These are phyloP conservation scores for Helianthus tuberosus DNA, from an alignment of 129 eudicot species.

Conservation along the genomic window DNA sequence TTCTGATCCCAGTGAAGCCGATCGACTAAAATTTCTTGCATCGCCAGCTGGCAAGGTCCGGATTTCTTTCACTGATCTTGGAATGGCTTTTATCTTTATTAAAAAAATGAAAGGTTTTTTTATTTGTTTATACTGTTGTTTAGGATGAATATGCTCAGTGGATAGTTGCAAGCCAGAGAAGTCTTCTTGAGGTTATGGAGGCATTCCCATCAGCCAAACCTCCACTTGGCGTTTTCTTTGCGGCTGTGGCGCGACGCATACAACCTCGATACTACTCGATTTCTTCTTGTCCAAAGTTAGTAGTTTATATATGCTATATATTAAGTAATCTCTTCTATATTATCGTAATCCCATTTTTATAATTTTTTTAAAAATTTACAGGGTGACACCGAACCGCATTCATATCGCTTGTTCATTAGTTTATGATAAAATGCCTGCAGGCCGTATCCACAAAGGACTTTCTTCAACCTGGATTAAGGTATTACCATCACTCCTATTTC, in stretches of 20 bases:
- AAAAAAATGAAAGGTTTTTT: neutral
- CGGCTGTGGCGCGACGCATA: conserved; percentile 87
- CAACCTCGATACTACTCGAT: conserved; percentile 87
- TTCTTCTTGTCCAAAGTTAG: conserved; percentile 72
- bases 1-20: conserved; percentile 80
- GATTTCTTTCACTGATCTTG: neutral
- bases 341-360: neutral
- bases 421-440: conserved; percentile 77
- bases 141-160: conserved; percentile 96
- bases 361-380: conserved; percentile 5
- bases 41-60: conserved; percentile 91
- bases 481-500: neutral
- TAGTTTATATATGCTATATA: neutral
- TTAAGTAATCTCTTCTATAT: neutral
- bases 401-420: conserved; percentile 57
- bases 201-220: conserved; percentile 89
- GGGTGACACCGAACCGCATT: conserved; percentile 54
- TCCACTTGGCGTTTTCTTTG: conserved; percentile 92
- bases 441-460: conserved; percentile 68
- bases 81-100: neutral
- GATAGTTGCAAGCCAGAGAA: conserved; percentile 76
- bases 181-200: conserved; percentile 87
- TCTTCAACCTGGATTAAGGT: conserved; percentile 55
- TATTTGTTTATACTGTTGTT: neutral
- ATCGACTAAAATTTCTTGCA: conserved; percentile 71